Evolutionary conservation across 164 flowering plant genomes (phyloP).

Genomic region (Stephania yunnanensis): DNA sequence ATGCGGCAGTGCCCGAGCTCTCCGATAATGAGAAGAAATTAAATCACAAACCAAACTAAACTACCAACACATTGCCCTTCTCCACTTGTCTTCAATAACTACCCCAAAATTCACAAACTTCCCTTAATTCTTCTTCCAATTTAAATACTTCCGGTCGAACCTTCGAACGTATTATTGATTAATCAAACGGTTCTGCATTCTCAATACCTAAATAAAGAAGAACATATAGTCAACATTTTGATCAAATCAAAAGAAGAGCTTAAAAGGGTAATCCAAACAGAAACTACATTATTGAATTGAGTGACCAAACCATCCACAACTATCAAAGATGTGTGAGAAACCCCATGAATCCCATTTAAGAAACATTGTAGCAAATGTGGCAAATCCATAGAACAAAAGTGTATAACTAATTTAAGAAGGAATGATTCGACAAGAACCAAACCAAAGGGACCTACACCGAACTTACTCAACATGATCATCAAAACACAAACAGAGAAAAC

Average conservation of each 20-base stretch:
- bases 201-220: not conserved
- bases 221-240: not conserved
- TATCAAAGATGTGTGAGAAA: no score
- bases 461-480: not conserved
- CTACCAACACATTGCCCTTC: slow-evolving; percentile 16
- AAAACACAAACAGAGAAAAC: not conserved
- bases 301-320: not conserved
- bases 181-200: not conserved
- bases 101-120: not conserved
- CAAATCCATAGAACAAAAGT: not conserved
- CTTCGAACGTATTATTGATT: not conserved
- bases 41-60: slow-evolving; percentile 18
- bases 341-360: not conserved
- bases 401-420: not conserved
- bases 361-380: not conserved
- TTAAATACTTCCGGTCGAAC: not conserved
- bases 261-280: not conserved
- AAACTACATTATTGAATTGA: not conserved
- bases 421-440: not conserved
- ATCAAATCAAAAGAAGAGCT: not conserved
- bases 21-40: slow-evolving; percentile 7
- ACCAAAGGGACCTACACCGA: not conserved
- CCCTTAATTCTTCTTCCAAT: not conserved
- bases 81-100: slow-evolving; percentile 1
- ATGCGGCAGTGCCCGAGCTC: slow-evolving; percentile 59